Evolutionary conservation across 2,329 filamentous ascomycete genomes (phyloP).

Genomic region (Penicillium occitanis): DNA sequence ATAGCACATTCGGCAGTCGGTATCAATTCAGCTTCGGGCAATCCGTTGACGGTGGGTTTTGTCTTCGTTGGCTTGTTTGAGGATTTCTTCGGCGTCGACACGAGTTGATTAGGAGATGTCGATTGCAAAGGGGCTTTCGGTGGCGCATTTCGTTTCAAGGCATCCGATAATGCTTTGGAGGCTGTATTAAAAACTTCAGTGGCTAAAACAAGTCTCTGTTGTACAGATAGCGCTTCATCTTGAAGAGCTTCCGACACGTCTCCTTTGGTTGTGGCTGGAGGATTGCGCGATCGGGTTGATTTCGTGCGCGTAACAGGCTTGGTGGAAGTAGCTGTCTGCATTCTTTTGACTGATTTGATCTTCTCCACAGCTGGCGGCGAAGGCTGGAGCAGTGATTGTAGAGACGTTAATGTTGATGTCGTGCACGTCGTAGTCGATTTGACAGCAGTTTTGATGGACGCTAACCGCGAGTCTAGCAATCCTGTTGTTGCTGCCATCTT

Average conservation of each 20-base stretch:
- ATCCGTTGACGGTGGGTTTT: slow-evolving; percentile 6
- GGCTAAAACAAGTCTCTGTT: slow-evolving; percentile 44
- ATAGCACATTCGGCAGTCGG: slow-evolving; percentile 43
- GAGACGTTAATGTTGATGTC: slow-evolving; percentile 39
- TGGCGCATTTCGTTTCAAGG: slow-evolving; percentile 31
- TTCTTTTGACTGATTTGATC: slow-evolving; percentile 20
- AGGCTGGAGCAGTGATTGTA: slow-evolving; percentile 41
- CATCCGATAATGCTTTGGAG: slow-evolving; percentile 45
- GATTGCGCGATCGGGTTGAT: slow-evolving; percentile 28
- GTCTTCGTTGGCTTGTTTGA: slow-evolving; percentile 19
- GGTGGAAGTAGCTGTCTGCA: slow-evolving; percentile 28
- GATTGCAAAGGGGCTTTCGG: slow-evolving; percentile 28
- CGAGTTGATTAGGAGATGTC: slow-evolving; percentile 32
- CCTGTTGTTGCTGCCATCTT: slow-evolving; percentile 21
- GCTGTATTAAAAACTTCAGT: slow-evolving; percentile 50
- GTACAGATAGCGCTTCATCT: slow-evolving; percentile 34
- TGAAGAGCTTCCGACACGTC: slow-evolving; percentile 29
- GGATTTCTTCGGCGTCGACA: slow-evolving; percentile 27
- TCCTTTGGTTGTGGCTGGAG: slow-evolving; percentile 30
- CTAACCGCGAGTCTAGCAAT: slow-evolving; percentile 32
- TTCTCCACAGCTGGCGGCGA: slow-evolving; percentile 27
- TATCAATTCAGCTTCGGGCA: slow-evolving; percentile 29
- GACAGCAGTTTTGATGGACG: slow-evolving; percentile 56
- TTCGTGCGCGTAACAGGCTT: slow-evolving; percentile 28
- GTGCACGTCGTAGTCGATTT: slow-evolving; percentile 57